phyloP scores from a whole-genome alignment of 306 rosid genomes.

The Calophaca sinica region DNA sequence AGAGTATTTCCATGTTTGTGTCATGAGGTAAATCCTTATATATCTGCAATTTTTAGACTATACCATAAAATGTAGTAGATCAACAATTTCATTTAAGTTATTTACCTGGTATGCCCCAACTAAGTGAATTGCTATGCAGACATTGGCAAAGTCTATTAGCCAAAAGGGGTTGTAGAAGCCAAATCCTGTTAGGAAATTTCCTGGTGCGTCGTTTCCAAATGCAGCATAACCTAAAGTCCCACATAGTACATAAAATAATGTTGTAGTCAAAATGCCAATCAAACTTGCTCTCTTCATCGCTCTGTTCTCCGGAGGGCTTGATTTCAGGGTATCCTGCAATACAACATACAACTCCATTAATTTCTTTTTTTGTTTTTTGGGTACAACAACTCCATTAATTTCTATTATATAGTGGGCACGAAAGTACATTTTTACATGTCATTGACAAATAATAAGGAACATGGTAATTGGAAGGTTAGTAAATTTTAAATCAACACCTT shows the following conservation, averaged over 20 bases:
- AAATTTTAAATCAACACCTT: too few species aligned
- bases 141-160: constrained; percentile 88
- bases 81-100: background rate
- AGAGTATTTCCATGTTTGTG: too few species aligned
- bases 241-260: constrained; percentile 81
- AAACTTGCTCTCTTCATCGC: constrained; percentile 86
- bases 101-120: constrained; percentile 92
- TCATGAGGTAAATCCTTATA: too few species aligned
- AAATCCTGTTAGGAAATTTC: constrained; percentile 97
- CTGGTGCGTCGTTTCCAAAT: constrained; percentile 90
- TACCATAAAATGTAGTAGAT: background rate
- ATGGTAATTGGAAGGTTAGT: too few species aligned
- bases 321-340: constrained; percentile 84
- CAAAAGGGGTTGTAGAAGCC: constrained; percentile 99
- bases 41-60: background rate
- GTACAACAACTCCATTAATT: too few species aligned
- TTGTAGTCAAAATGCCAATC: constrained; percentile 79
- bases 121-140: constrained; percentile 88
- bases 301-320: constrained; percentile 89
- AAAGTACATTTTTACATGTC: background rate
- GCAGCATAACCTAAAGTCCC: constrained; percentile 94
- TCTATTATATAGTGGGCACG: too few species aligned
- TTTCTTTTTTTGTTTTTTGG: too few species aligned
- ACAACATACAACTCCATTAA: background rate
- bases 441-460: background rate